Evolutionary conservation across 495 filamentous ascomycete species (phyloP).

Genomic region (Daldinia bambusicola): DNA sequence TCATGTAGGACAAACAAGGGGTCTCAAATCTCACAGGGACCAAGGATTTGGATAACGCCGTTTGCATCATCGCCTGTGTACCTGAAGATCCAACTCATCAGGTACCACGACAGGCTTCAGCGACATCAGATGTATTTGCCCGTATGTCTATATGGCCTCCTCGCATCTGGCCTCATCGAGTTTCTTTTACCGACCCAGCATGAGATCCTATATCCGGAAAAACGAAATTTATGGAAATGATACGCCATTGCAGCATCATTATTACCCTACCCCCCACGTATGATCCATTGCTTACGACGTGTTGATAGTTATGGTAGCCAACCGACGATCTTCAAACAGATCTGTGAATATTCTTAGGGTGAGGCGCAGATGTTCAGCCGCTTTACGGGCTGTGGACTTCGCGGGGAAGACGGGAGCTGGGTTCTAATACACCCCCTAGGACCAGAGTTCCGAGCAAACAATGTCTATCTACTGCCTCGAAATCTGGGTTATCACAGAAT

Average conservation of each 20-base stretch:
- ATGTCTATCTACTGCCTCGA: conserved; percentile 31
- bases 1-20: conserved; percentile 47
- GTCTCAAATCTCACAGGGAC: conserved; percentile 31
- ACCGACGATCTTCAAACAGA: conserved; percentile 36
- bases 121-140: conserved; percentile 25
- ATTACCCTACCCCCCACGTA: conserved; percentile 38
- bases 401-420: conserved; percentile 46
- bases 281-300: conserved; percentile 35
- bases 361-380: conserved; percentile 38
- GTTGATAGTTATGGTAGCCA: conserved; percentile 32
- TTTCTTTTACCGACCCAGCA: conserved; percentile 19
- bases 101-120: conserved; percentile 46
- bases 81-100: conserved; percentile 46
- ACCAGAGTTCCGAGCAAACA: conserved; percentile 46
- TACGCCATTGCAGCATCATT: conserved; percentile 41
- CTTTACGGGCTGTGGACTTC: conserved; percentile 42
- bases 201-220: conserved; percentile 25
- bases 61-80: conserved; percentile 45
- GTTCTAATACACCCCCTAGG: conserved; percentile 23
- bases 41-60: conserved; percentile 42
- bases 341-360: conserved; percentile 29
- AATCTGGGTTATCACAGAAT: conserved; percentile 40
- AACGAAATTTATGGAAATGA: conserved; percentile 21
- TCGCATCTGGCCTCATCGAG: conserved; percentile 22
- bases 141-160: conserved; percentile 6